These are phyloP conservation scores for Przewalskia tangutica DNA, from an alignment of 257 asterid species.

Conservation along the genomic window DNA sequence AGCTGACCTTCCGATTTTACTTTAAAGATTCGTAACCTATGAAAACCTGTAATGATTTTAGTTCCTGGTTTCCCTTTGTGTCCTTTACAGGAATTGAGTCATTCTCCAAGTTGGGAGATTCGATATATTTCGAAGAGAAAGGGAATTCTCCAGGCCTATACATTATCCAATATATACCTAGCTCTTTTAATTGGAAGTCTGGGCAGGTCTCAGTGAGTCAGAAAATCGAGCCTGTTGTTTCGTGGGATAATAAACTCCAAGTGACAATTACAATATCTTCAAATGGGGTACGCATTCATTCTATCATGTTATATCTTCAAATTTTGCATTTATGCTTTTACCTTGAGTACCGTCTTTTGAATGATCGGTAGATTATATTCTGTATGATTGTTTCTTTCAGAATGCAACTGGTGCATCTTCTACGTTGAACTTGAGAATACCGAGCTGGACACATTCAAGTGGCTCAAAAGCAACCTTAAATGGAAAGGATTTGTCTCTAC, in stretches of 20 bases:
- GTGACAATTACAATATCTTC: constrained; percentile 35
- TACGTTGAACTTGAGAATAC: constrained; percentile 52
- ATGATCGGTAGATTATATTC: neutral
- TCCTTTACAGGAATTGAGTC: constrained; percentile 58
- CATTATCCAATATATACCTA: constrained; percentile 69
- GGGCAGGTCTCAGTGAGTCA: constrained; percentile 37
- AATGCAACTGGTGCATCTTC: constrained; percentile 21
- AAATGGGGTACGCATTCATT: constrained; percentile 16
- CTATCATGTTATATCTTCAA: neutral
- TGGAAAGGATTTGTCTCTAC: constrained; percentile 26
- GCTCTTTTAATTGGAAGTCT: constrained; percentile 56
- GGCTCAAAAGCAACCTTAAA: constrained; percentile 45
- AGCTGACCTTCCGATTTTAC: neutral
- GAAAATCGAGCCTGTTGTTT: constrained; percentile 39
- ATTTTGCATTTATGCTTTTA: neutral
- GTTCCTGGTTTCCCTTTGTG: neutral
- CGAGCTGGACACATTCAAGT: constrained; percentile 46
- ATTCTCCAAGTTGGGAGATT: constrained; percentile 86
- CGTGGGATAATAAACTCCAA: constrained; percentile 60
- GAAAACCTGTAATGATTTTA: neutral
- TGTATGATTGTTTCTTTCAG: constrained; percentile 19
- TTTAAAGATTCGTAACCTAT: neutral
- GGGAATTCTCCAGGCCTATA: constrained; percentile 51
- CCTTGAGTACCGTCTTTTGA: neutral
- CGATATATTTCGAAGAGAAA: constrained; percentile 77